Evolutionary conservation across 176 grass and related monocot species (phyloP), one percentile per base, ranked within the genome.

Genomic region (Oryza meyeriana): DNA sequence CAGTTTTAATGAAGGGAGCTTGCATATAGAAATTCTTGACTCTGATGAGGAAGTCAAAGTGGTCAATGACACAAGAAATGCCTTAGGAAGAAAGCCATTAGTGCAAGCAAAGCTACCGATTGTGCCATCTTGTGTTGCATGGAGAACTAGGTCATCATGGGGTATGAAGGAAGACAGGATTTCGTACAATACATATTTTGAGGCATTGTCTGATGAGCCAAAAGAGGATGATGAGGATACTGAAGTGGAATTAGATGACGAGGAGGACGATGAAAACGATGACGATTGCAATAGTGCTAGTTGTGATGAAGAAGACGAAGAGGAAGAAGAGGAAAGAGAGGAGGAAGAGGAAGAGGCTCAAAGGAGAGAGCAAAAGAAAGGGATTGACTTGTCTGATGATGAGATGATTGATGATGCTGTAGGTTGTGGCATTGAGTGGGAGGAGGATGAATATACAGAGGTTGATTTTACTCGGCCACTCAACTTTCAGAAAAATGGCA

Each of bases 171-270:
- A 82, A 61, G 87, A 88, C 31, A 94, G 92, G 61, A 8, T 89
- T 82, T 97, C 87, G 11, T 97, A 97, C 61, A 83, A 82, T 35
- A 69, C 87, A 2, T 97, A 94, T 72, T 94, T 97, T 75, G 69
- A 90, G 72, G 77, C 63, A 36, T 66, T 92, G 58, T 90, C 87
- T 47, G 94, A 97, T 69, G 94, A 97, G 61, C 83, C 87, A 11
- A 72, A 89, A 66, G 89, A 92, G 69, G 92, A 84, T 5, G 87
- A 92, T 20, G 80, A 91, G 18, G 87, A 90, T 30, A 77, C 83
- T 61, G 92, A 94, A 57, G 81, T 82, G 25, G 91, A 90, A 59
- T 76, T 87, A 38, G 86, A 91, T 68, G 94, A 89, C 0, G 86
- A 75, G 8, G 83, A 84, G 26, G 83, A 86, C 34, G 55, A 69